These are phyloP conservation scores for Vitis hybrid DNA, from an alignment of 177 flowering plant genomes.

Conservation along the genomic window DNA sequence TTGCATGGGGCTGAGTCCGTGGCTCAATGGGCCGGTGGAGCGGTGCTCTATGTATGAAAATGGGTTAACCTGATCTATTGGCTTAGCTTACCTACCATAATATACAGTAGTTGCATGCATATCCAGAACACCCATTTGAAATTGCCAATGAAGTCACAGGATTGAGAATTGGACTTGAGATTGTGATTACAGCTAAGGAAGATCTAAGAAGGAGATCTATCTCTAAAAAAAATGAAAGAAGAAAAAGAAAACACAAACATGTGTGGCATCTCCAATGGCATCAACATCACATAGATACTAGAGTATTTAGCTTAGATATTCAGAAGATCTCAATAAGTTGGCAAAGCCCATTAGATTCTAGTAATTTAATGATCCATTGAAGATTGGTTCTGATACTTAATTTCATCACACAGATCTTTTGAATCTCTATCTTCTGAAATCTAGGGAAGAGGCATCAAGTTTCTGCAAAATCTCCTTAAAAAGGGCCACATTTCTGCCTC, in stretches of 20 bases:
- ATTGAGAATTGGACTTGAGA: slow-evolving; percentile 10
- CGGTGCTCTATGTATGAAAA: slow-evolving; percentile 47
- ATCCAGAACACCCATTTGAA: slow-evolving; percentile 23
- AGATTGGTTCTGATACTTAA: slow-evolving; percentile 29
- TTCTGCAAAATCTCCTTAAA: slow-evolving; percentile 27
- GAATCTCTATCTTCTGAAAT: slow-evolving; percentile 39
- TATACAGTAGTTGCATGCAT: slow-evolving; percentile 29
- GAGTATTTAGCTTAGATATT: slow-evolving; percentile 52
- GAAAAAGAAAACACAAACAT: slow-evolving; percentile 1
- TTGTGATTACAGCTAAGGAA: slow-evolving; percentile 22
- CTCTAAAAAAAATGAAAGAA: slow-evolving; percentile 10
- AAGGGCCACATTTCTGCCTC: slow-evolving; percentile 37
- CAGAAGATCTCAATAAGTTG: slow-evolving; percentile 33
- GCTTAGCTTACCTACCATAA: slow-evolving; percentile 8
- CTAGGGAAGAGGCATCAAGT: slow-evolving; percentile 31
- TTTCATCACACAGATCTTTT: slow-evolving; percentile 35
- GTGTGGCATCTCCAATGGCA: slow-evolving; percentile 11
- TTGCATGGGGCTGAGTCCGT: slow-evolving; percentile 26
- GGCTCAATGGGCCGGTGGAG: slow-evolving; percentile 47
- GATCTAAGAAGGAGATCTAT: slow-evolving; percentile 46
- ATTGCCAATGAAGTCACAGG: slow-evolving; percentile 25
- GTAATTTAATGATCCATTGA: slow-evolving; percentile 25
- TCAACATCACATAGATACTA: slow-evolving; percentile 27
- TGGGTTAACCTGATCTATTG: slow-evolving; percentile 12
- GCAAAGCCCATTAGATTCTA: slow-evolving; percentile 22